Base-by-base conservation (phyloP, 2,329 filamentous ascomycete genomes). In the Madurella mycetomatis region DNA sequence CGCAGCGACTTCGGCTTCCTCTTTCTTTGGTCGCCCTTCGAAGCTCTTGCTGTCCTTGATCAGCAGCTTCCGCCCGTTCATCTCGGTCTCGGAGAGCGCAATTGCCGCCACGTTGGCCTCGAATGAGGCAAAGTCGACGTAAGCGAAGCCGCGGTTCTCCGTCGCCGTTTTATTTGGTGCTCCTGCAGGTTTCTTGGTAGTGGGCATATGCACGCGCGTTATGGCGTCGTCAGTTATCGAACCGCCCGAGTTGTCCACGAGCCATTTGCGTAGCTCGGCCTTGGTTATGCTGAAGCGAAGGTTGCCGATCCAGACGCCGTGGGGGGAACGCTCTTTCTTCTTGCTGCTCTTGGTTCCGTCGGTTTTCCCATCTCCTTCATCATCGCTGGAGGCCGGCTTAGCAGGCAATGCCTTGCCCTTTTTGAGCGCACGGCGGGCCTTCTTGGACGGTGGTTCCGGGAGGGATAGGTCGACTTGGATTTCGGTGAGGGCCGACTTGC, bases 301-400 rank as follows among this genome's bases (percentile, higher is more conserved):
- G 72, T 99, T 99, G 64, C 95, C 94, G 64, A 99, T 89, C 94
- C 94, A 99, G 61, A 99, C 83, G 58, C 91, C 90, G 70, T 90
- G 85, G 16, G 88, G 84, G 9, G 90, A 94, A 56, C 90, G 86
- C 62, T 77, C 73, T 61, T 80, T 76, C 51, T 72, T 73, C 53
- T 72, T 67, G 39, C 72, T 68, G 5, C 64, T 65, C 42, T 72
- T 71, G 40, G 62, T 64, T 50, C 59, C 59, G 47, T 66, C 65
- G 57, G 65, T 62, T 62, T 72, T 64, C 61, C 68, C 62, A 62
- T 73, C 49, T 8, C 41, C 66, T 31, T 76, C 73, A 44, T 70
- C 73, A 51, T 72, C 70, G 56, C 71, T 70, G 53, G 72, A 73
- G 37, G 65, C 66, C 8, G 73, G 68, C 49, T 76, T 77, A 8